Evolutionary conservation across 1,284 basidiomycete species (phyloP), one percentile per base, ranked within the genome.

Genomic region (Papiliotrema terrestris): DNA sequence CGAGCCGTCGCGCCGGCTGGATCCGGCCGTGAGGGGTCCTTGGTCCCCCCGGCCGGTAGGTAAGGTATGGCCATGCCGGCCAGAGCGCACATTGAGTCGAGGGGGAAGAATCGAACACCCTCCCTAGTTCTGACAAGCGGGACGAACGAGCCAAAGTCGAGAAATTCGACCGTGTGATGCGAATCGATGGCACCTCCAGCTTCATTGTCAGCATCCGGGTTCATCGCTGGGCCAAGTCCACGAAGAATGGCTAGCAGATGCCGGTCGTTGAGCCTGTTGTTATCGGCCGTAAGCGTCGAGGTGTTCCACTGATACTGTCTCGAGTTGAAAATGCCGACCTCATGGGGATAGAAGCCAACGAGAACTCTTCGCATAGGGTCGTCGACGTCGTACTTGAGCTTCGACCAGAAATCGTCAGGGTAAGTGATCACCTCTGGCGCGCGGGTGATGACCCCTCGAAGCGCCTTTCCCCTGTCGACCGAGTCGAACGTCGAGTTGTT

Each of bases 241-340:
- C 19, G 17, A 15, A 52, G 35, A n/a, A 52, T 52, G n/a, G 20
- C 32, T 29, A 45, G 19, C 13, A 52, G 13, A 4, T 52, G 42
- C 11, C 32, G n/a, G 8, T 44, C 26, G 19, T 44, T 20, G 26
- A 52, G 35, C 20, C 14, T 14, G 20, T 41, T 23, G 20, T 41
- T 51, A 8, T 51, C 49, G 17, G 15, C 20, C 15, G 41, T 52
- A 15, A 51, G 17, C 15, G 38, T 42, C 23, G 29, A 22, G 8
- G 8, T 43, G 26, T 44, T 38, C 50, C 50, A 52, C 29, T 52
- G 41, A 25, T 52, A 32, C 23, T 52, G 50, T 17, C 50, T n/a
- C 11, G 39, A 37, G 25, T 52, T 52, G 43, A 26, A 37, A 19
- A 52, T 45, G 13, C 20, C 17, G 14, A n/a, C 41, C 17, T 36